Evolutionary conservation across 495 filamentous ascomycete species (phyloP), one percentile per base, ranked within the genome.

Genomic region (Aspergillus heteromorphus): DNA sequence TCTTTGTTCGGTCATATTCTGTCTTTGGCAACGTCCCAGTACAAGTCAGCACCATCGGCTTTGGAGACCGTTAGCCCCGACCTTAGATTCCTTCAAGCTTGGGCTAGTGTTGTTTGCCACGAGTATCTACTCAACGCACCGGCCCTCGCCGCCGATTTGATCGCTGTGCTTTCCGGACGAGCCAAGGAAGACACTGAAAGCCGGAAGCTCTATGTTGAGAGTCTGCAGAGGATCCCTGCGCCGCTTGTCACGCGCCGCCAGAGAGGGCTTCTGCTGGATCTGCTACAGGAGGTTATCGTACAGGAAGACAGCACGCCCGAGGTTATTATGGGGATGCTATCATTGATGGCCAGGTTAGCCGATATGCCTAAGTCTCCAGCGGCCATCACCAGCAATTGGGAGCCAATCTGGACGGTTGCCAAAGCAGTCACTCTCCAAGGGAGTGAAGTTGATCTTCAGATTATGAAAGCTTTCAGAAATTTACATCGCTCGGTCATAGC

Each of bases 281-380:
- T 71, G 43, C 50, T 75, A 23, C 66, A 72, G 36, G 57, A 65
- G 45, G 58, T 71, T 41, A 17, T 72, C 17, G 53, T 71, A 8
- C 62, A 65, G 45, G 60, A 70, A 43, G 67, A 67, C 40, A 68
- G 51, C 53, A 47, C 56, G 7, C 51, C 66, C 2, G 68, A 68
- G 23, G 40, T 70, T 4, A 67, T 60, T 9, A 55, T 72, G 13
- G 72, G 72, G 0, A 55, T 74, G 0, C 41, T 74, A 41, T 72
- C 73, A 0, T 61, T 76, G 59, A 73, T 76, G 73, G 72, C 73
- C 0, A 76, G 73, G 27, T 42, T 76, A 27, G 69, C 72, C 4
- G 67, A 67, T 16, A 70, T 74, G 72, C 67, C 73, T 4, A 76
- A 74, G 54, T 71, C 67, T 20, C 59, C 71, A 29, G 71, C 73